Percentiles rank a stretch among this genome's conserved stretches.
These are phyloP conservation scores for Paraleonurus japonicus DNA, from an alignment of 257 asterid species.

Conservation along the genomic window DNA sequence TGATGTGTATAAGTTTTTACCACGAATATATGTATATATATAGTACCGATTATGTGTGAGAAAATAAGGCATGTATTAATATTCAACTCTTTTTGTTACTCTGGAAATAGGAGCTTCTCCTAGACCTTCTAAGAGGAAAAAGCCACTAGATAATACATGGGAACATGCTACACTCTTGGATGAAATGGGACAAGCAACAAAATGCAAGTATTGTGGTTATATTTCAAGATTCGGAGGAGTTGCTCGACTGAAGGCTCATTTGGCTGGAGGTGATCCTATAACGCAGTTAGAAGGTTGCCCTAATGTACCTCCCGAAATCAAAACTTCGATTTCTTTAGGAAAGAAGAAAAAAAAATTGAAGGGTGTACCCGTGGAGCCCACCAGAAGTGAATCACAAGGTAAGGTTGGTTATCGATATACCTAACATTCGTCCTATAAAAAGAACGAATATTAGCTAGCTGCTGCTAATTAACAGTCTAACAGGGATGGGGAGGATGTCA, in stretches of 20 bases:
- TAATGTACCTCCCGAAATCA: slow-evolving; percentile 38
- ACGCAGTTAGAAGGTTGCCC: slow-evolving; percentile 42
- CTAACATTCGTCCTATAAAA: neutral
- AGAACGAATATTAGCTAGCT: neutral
- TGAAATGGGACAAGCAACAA: slow-evolving; percentile 35
- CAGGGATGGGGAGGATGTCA: slow-evolving; percentile 19
- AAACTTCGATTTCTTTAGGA: slow-evolving; percentile 27
- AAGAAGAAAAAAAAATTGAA: slow-evolving; percentile 32
- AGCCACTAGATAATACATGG: slow-evolving; percentile 45
- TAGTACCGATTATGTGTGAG: neutral
- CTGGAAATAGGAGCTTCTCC: slow-evolving; percentile 24
- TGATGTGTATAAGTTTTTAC: no score
- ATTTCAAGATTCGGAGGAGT: slow-evolving; percentile 50
- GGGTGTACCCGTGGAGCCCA: slow-evolving; percentile 10
- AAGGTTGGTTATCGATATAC: neutral
- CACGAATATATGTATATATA: neutral
- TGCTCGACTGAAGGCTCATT: slow-evolving; percentile 41
- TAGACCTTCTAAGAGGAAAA: slow-evolving; percentile 33
- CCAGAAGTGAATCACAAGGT: slow-evolving; percentile 29
- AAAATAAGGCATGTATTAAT: neutral
- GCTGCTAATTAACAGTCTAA: neutral
- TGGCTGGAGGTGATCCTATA: slow-evolving; percentile 47
- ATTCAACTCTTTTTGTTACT: slow-evolving; percentile 1
- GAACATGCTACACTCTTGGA: slow-evolving; percentile 47
- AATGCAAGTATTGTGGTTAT: slow-evolving; percentile 50